phyloP scores from a whole-genome alignment of 1,139 yeast species.

The Debaryomyces coudertii region DNA sequence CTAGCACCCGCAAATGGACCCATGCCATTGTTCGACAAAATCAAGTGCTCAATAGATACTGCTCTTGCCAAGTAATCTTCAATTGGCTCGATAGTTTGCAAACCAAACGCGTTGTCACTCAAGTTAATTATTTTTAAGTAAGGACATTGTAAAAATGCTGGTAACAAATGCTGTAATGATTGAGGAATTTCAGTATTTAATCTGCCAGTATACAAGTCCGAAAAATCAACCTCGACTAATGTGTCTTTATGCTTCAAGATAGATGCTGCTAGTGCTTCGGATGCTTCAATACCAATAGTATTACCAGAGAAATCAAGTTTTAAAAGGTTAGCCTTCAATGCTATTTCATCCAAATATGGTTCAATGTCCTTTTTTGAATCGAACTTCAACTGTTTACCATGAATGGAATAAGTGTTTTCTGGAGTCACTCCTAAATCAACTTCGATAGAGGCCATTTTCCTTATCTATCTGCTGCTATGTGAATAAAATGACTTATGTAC shows the following conservation, averaged over 20 bases:
- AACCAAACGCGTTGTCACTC: slow-evolving; percentile 95
- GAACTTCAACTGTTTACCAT: slow-evolving; percentile 78
- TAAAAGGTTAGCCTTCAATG: slow-evolving; percentile 40
- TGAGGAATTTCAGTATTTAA: slow-evolving; percentile 92
- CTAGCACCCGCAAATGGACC: slow-evolving; percentile 97
- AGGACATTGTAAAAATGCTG: slow-evolving; percentile 70
- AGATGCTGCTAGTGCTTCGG: slow-evolving; percentile 68
- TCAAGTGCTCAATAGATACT: slow-evolving; percentile 78
- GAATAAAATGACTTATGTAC: neutral
- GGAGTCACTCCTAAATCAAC: slow-evolving; percentile 35
- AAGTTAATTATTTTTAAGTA: slow-evolving; percentile 75
- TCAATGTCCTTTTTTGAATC: slow-evolving; percentile 73
- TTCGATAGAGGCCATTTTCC: slow-evolving; percentile 26
- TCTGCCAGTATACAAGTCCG: slow-evolving; percentile 93
- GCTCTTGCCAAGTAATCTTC: slow-evolving; percentile 79
- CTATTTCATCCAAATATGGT: slow-evolving; percentile 61
- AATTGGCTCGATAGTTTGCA: slow-evolving; percentile 89
- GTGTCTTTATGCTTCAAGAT: slow-evolving; percentile 53
- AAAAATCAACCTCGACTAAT: slow-evolving; percentile 71
- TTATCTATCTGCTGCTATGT: neutral
- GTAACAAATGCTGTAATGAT: slow-evolving; percentile 71
- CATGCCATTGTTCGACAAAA: slow-evolving; percentile 92
- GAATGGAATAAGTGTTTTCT: slow-evolving; percentile 54
- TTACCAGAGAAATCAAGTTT: slow-evolving; percentile 87
- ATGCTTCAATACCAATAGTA: slow-evolving; percentile 91